Evolutionary conservation across 306 rosid genomes (phyloP), one percentile per base, ranked within the genome.

Genomic region (Cucumis hystrix): DNA sequence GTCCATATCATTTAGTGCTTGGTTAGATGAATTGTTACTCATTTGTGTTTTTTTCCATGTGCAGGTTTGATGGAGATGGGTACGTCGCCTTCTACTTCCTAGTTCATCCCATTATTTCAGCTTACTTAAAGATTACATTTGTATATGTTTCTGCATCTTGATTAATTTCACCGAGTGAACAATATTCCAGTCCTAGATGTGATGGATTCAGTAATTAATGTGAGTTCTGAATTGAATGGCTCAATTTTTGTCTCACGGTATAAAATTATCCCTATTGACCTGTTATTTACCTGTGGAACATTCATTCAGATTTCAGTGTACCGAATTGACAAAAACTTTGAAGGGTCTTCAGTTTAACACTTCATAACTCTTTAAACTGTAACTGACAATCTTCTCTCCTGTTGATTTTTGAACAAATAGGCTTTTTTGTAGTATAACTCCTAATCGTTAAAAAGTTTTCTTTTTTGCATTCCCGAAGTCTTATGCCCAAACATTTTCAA

Each of bases 41-140:
- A 57, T 81, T 72, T 66, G 12, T 67, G 85, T 71, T 85, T 82
- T 85, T 82, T 65, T 35, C 60, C 82, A 43, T 80, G 49, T 87
- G 83, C 91, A 95, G 98, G 98, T 92, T 92, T 82, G 98, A 95
- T 81, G 98, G 98, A 83, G 98, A 95, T 83, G 98, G 97, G 97
- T 95, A 74, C 30, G 96, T 87, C 80, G 35, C 55, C 78, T 77
- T 78, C 78, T 79, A 35, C 74, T 67, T 75, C 74, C 45, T 35
- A 60, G 56, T 76, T 72, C 81, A 47, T 65, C 77, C 35, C 47
- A 16, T 74, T 15, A 63, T 75, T 76, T 80, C 66, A n/a, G 47
- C 65, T 69, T 79, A 54, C 68, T 54, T 78, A 8, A 78, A 76
- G 76, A 80, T 41, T 71, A 39, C 79, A 75, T 47, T 47, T 13